These are phyloP conservation scores for Thermothelomyces thermophilus DNA, from an alignment of 2,329 filamentous ascomycete species.

Conservation along the genomic window DNA sequence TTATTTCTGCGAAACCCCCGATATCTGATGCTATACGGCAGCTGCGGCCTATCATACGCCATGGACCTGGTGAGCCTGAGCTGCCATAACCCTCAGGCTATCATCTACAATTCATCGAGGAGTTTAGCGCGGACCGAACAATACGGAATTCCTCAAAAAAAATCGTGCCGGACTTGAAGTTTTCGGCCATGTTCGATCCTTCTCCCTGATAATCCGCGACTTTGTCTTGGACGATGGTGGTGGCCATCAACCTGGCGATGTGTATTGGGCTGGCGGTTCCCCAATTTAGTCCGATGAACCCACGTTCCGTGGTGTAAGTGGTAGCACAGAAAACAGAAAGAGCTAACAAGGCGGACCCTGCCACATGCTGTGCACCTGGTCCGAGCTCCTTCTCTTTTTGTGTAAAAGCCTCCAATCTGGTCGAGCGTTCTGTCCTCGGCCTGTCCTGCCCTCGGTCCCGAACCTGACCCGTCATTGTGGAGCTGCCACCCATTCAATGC, in stretches of 20 bases:
- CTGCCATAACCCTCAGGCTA: too few species aligned
- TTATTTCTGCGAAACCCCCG: constrained; percentile 1
- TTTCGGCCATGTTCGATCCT: constrained; percentile 2
- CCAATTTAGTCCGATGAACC: constrained; percentile 24
- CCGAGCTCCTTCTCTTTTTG: constrained; percentile 3
- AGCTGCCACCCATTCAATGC: not conserved
- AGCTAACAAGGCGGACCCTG: not conserved
- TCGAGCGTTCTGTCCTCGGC: not conserved
- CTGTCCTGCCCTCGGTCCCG: constrained; percentile 6
- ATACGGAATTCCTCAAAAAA: not conserved
- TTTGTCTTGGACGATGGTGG: not conserved
- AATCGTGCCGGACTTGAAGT: constrained; percentile 11
- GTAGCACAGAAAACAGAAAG: not conserved
- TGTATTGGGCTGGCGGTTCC: constrained; percentile 21
- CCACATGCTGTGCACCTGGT: not conserved
- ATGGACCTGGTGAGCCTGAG: not conserved
- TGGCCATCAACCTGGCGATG: constrained; percentile 12
- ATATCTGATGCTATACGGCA: constrained; percentile 15
- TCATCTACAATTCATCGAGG: too few species aligned
- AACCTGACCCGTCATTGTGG: not conserved
- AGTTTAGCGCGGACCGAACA: not conserved
- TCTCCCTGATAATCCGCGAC: not conserved
- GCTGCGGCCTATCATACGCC: constrained; percentile 3
- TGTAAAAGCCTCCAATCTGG: constrained; percentile 3
- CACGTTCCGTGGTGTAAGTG: constrained; percentile 16